Evolutionary conservation across 1,284 basidiomycete genomes (phyloP), one percentile per base, ranked within the genome.

Genomic region (Apiotrichum gracile): DNA sequence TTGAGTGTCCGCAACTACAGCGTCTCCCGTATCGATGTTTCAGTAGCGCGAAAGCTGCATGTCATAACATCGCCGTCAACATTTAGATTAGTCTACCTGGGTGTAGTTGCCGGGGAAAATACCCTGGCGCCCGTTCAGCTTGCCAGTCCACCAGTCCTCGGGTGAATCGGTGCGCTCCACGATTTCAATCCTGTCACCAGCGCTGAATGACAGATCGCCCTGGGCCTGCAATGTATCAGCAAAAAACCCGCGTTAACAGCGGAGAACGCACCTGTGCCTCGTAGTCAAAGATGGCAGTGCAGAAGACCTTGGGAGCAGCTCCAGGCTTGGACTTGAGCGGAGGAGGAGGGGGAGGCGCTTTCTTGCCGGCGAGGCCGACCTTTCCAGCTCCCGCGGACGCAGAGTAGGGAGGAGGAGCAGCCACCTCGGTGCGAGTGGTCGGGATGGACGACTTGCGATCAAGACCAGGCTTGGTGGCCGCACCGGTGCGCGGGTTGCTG

Each of bases 111-210:
- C 94, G 50, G 94, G 94, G 77, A 98, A 98, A 25, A 96, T 87
- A 21, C 96, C 96, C 71, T 91, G 83, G 55, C 76, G 74, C 2
- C 92, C 93, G 62, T 90, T 84, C 59, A 97, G 49, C 63, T 82
- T 81, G 6, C 94, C 96, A 10, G 92, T 97, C 94, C 94, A 99
- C 94, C 94, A 98, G 70, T 98, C 96, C 69, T 97, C 91, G 22
- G 85, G 75, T 63, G 84, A 91, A 3, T 82, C 83, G 13, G 88
- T 88, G 68, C 85, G 83, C 75, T 96, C 86, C 27, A 96, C 81
- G 50, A 98, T 80, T 76, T 96, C 91, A 73, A 99, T 97, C 60
- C 83, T 78, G 73, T 98, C 94, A n/a, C 96, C 96, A 2, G 84
- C 83, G 54, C 79, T 83, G 78, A 99, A 99, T 1, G 85, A 86